Conservation (phyloP, 805 yeast genomes). For the Cyberlindnera mycetangii region DNA sequence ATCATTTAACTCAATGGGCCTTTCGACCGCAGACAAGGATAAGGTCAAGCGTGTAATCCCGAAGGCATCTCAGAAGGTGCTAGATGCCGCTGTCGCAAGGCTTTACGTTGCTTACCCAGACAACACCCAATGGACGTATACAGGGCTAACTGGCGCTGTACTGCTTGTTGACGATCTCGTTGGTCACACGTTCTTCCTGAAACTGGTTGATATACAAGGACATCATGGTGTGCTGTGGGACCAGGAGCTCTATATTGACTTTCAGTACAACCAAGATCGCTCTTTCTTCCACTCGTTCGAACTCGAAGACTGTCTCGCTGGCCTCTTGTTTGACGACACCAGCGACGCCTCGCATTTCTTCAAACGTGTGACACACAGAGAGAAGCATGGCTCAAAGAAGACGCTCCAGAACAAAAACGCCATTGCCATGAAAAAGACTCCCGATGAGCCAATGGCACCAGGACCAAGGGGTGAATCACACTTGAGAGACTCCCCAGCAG, state of each 20-base stretch:
- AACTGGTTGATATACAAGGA: slow-evolving; percentile 81
- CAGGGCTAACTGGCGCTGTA: slow-evolving; percentile 88
- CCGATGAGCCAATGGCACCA: slow-evolving; percentile 30
- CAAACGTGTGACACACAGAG: slow-evolving; percentile 71
- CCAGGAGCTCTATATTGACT: slow-evolving; percentile 87
- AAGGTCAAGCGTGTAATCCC: slow-evolving; percentile 87
- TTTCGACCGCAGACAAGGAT: slow-evolving; percentile 71
- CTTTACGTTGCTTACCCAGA: slow-evolving; percentile 89
- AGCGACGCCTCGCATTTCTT: slow-evolving; percentile 82
- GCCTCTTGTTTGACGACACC: slow-evolving; percentile 85
- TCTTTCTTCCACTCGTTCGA: slow-evolving; percentile 95
- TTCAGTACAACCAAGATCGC: slow-evolving; percentile 89
- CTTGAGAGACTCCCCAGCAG: slow-evolving; percentile 30
- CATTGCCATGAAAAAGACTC: slow-evolving; percentile 63
- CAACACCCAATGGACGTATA: slow-evolving; percentile 74
- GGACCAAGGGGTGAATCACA: slow-evolving; percentile 30
- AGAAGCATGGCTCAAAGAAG: slow-evolving; percentile 82
- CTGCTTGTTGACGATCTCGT: slow-evolving; percentile 87
- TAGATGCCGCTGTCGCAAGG: slow-evolving; percentile 89
- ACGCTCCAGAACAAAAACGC: slow-evolving; percentile 88
- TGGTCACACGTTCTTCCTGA: slow-evolving; percentile 90
- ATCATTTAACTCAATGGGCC: slow-evolving; percentile 24
- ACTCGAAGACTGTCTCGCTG: slow-evolving; percentile 83
- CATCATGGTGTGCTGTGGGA: slow-evolving; percentile 93
- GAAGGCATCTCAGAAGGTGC: slow-evolving; percentile 78